Evolutionary conservation across 2,329 filamentous ascomycete species (phyloP), one percentile per base, ranked within the genome.

Genomic region (Cyphellophora attinorum): DNA sequence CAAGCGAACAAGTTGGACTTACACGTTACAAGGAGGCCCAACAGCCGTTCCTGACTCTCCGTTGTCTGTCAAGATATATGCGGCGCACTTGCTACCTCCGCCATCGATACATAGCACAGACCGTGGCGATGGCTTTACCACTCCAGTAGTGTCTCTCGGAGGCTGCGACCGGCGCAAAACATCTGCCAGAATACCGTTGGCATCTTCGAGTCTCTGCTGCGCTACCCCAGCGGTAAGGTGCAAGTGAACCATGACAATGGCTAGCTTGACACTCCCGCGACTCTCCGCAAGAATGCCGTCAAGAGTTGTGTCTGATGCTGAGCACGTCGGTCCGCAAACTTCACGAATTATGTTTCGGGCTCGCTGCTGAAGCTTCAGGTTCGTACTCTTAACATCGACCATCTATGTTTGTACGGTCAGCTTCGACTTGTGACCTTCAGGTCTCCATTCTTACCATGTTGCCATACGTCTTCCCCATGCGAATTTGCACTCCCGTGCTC

Each of bases 11-110:
- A n/a, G n/a, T n/a, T n/a, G 16, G 3, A 48, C 43, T 4, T 47
- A 42, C 58, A 63, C 40, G 45, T 65, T 64, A 34, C 60, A 61
- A 12, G 58, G 51, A 2, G 59, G 58, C 21, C 55, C 50, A 19
- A 47, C 50, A 4, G 59, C 59, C 15, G 44, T 44, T 2, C 51
- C 53, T 1, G 45, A 32, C 4, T 42, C 29, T 2, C 54, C 55
- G 12, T 47, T 34, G 1, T 36, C 34, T 11, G 51, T 48, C 4
- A 56, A 38, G 8, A 61, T 38, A 2, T 51, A 52, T n/a, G 60
- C 62, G 13, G 57, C 60, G 38, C 60, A 63, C 39, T 62, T 63
- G 3, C 52, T 61, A 1, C 60, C 61, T 11, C 62, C 62, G 0
- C 60, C 61, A 45, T 65, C 61, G 12, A 65, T 51, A 23, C 60